A percentile compares a stretch with the other conserved stretches of the same genome.
Conservation (phyloP, 129 eudicot genomes). For the Artemisia argyi region DNA sequence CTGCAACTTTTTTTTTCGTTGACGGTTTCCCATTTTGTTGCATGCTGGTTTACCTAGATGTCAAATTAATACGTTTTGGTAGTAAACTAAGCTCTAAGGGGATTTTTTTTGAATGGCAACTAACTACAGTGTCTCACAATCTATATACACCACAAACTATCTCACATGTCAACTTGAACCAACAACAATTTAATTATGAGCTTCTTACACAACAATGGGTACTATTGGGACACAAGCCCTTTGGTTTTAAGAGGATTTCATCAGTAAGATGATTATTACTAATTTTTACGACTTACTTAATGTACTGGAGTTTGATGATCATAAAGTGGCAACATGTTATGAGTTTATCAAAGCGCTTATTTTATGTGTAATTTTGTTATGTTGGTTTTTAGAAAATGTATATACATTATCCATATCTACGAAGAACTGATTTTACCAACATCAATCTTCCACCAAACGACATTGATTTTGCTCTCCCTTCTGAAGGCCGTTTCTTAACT, state of each 20-base stretch:
- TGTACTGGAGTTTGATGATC: not conserved
- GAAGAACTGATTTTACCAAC: no score
- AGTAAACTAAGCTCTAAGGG: slow-evolving; percentile 6
- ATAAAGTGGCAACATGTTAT: no score
- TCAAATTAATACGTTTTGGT: not conserved
- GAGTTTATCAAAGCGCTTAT: not conserved
- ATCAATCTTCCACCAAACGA: no score
- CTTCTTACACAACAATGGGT: no score
- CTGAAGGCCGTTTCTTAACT: no score
- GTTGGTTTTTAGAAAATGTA: not conserved
- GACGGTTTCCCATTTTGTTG: not conserved
- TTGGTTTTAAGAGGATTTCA: not conserved
- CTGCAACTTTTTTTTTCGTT: no score
- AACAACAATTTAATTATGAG: no score
- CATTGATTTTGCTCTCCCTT: no score
- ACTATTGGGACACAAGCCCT: not conserved
- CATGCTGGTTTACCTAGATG: not conserved
- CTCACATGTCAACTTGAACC: no score
- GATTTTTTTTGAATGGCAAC: not conserved
- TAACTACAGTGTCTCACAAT: no score
- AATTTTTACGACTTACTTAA: not conserved
- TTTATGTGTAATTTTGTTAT: not conserved
- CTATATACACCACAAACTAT: no score
- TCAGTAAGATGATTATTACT: not conserved
- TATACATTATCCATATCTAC: not conserved